These are phyloP conservation scores for Yueomyces sinensis DNA, from an alignment of 805 yeast species.

Conservation along the genomic window DNA sequence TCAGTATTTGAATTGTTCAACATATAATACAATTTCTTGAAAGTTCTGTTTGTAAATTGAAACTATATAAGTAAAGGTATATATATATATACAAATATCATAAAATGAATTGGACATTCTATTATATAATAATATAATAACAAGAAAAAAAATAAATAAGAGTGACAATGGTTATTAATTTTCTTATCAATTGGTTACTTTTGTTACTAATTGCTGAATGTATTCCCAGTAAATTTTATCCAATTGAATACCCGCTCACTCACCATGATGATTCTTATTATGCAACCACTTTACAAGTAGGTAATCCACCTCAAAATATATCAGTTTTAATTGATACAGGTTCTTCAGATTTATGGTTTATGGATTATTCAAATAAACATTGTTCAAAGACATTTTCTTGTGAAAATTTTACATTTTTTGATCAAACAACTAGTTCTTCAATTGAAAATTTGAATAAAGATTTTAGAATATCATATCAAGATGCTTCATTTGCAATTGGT, in stretches of 20 bases:
- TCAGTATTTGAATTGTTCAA: too few relatives aligned
- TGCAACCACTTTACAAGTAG: slow-evolving; percentile 21
- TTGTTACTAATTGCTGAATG: not conserved
- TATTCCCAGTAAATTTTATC: not conserved
- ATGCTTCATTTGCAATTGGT: slow-evolving; percentile 37
- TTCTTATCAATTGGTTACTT: slow-evolving; percentile 7
- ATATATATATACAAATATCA: too few relatives aligned
- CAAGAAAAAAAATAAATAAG: not conserved
- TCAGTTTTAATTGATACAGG: slow-evolving; percentile 36
- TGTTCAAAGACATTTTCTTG: not conserved
- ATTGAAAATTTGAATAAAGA: not conserved
- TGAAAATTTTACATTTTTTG: not conserved
- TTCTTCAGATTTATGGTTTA: slow-evolving; percentile 37
- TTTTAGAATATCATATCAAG: slow-evolving; percentile 34
- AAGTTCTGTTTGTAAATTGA: too few relatives aligned
- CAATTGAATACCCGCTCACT: slow-evolving; percentile 2
- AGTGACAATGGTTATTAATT: not conserved
- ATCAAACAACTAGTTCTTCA: not conserved
- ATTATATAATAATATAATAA: not conserved
- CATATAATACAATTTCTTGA: not conserved
- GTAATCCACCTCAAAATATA: slow-evolving; percentile 31
- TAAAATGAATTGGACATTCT: too few relatives aligned
- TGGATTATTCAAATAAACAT: not conserved
- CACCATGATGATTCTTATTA: slow-evolving; percentile 16
- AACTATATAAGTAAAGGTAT: too few relatives aligned